These are phyloP conservation scores for Bisporella sp. DNA, from an alignment of 2,329 filamentous ascomycete genomes.

Conservation along the genomic window DNA sequence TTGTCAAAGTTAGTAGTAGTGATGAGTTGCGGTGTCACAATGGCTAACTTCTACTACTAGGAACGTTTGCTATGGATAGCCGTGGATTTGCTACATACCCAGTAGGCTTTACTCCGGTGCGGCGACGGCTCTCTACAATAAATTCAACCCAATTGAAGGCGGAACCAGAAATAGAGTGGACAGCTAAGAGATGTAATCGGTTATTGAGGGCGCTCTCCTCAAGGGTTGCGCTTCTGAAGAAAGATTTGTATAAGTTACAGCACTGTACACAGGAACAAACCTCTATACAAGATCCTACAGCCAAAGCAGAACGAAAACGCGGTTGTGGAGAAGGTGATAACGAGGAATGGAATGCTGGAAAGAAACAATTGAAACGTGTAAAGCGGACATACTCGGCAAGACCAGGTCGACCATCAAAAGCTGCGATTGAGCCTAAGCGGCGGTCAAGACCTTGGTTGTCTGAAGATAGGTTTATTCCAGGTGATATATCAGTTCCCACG, in stretches of 20 bases:
- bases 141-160: constrained; percentile 13
- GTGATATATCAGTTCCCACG: constrained; percentile 25
- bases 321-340: constrained; percentile 1
- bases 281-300: too few species aligned
- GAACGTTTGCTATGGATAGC: background rate
- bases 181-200: constrained; percentile 35
- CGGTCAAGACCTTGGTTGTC: background rate
- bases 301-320: background rate
- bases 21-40: too few species aligned
- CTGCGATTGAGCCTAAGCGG: background rate
- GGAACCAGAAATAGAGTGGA: constrained; percentile 28
- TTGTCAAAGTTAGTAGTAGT: too few species aligned
- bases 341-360: constrained; percentile 17
- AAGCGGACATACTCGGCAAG: constrained; percentile 24
- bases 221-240: constrained; percentile 33
- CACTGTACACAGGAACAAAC: too few species aligned
- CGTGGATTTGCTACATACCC: constrained; percentile 1
- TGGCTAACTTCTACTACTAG: too few species aligned
- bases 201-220: constrained; percentile 37
- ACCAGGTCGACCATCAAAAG: constrained; percentile 1
- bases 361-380: constrained; percentile 14
- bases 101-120: constrained; percentile 22
- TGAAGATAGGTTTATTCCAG: constrained; percentile 10
- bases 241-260: constrained; percentile 19
- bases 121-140: constrained; percentile 17